Percentiles rank a stretch among this genome's conserved stretches.
These are phyloP conservation scores for Massarina eburnea DNA, from an alignment of 2,329 filamentous ascomycete species.

Conservation along the genomic window DNA sequence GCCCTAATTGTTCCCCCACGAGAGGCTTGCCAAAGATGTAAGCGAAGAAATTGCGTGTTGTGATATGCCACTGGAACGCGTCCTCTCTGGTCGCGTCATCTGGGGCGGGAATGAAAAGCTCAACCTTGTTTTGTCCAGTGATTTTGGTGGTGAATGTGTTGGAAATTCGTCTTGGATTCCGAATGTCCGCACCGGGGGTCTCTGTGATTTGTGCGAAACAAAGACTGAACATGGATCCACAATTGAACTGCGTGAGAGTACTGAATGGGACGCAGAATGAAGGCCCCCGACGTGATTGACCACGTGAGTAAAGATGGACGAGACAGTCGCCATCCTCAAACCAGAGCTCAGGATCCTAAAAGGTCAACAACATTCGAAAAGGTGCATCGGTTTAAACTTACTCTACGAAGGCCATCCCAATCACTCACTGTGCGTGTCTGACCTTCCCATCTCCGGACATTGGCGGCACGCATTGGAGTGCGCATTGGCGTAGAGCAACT, in stretches of 20 bases:
- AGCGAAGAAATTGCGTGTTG: conserved; percentile 75
- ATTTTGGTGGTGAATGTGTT: conserved; percentile 43
- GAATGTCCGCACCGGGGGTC: conserved; percentile 6
- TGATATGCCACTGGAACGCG: conserved; percentile 64
- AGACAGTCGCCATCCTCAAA: conserved; percentile 67
- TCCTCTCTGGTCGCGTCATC: conserved; percentile 55
- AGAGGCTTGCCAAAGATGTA: conserved; percentile 67
- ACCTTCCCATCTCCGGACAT: conserved; percentile 39
- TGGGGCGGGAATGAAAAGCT: conserved; percentile 72
- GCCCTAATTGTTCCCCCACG: conserved; percentile 67
- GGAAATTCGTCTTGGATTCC: conserved; percentile 16
- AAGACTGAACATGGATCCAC: conserved; percentile 60
- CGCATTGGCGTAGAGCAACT: conserved; percentile 19
- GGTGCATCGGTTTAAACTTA: conserved; percentile 26
- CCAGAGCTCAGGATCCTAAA: conserved; percentile 73
- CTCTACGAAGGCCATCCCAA: conserved; percentile 52
- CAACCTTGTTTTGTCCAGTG: conserved; percentile 38
- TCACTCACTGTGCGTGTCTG: conserved; percentile 31
- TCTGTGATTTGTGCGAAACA: conserved; percentile 40
- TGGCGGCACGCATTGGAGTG: conserved; percentile 23
- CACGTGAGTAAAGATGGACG: conserved; percentile 68
- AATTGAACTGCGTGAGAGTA: conserved; percentile 59
- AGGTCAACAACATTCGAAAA: conserved; percentile 7
- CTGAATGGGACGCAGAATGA: conserved; percentile 67
- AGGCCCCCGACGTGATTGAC: conserved; percentile 65